Evolutionary conservation across 2,329 filamentous ascomycete genomes (phyloP), one percentile per base, ranked within the genome.

Genomic region (Aspergillus japonicus): DNA sequence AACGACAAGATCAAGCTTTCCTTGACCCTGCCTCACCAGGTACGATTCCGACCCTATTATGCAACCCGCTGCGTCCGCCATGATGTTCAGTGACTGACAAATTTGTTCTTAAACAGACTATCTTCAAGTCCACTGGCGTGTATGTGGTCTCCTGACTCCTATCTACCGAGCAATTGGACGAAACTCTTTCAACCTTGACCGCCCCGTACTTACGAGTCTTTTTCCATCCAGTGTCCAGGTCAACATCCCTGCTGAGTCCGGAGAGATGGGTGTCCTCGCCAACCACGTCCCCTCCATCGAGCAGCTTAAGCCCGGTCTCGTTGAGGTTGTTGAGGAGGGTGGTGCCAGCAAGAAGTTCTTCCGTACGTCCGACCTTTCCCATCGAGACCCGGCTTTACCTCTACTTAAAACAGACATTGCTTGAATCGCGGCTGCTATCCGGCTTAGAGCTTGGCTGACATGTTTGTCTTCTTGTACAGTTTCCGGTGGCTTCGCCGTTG

Each of bases 251-350:
- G 95, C 95, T 75, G 95, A 96, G 80, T 96, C 93, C 65, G 95
- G 95, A 78, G 95, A 98, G 73, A 99, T 99, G 95, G 95, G 95
- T 90, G 89, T 99, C 73, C 90, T 99, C 77, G 95, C 95, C 78
- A 96, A 95, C 86, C 95, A 99, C 87, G 95, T 99, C 73, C 93
- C 95, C 67, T 92, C 93, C 64, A 98, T 99, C 76, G 95, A 99
- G 86, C 95, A 99, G 85, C 86, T 99, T 80, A 96, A 96, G 87
- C 93, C 95, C 63, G 95, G 95, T 75, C 82, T 98, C 70, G 86
- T 99, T 70, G 94, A 98, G 85, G 85, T 99, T 75, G 87, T 98
- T 69, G 94, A 98, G 85, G 95, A 99, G 86, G 86, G 82, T 75
- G 91, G 92, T 75, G 76, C 78, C 68, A 89, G 78, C 90, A 99